Evolutionary conservation across 306 rosid species (phyloP).

Genomic region (Hippophae tibetana): DNA sequence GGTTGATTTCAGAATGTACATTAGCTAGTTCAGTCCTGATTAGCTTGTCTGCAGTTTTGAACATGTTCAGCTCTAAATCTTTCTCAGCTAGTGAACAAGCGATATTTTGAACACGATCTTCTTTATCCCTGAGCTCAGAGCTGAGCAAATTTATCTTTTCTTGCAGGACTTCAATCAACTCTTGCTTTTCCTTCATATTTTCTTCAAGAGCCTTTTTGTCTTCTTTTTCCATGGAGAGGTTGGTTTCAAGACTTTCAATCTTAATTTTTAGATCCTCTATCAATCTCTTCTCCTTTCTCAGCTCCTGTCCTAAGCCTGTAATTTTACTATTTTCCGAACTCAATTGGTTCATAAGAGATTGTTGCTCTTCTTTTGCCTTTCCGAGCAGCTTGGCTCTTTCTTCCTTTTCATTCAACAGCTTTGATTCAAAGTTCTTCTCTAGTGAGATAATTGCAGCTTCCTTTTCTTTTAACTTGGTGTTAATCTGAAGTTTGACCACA

Average conservation of each 20-base stretch:
- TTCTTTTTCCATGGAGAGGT: slow-evolving; percentile 24
- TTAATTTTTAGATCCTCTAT: slow-evolving; percentile 49
- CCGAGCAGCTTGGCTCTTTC: slow-evolving; percentile 51
- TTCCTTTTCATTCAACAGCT: slow-evolving; percentile 54
- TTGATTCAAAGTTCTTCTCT: slow-evolving; percentile 51
- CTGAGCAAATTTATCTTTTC: slow-evolving; percentile 43
- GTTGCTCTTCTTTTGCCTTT: slow-evolving; percentile 61
- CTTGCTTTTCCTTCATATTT: slow-evolving; percentile 25
- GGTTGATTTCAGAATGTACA: slow-evolving; percentile 42
- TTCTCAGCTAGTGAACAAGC: slow-evolving; percentile 52
- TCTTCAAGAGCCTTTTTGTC: slow-evolving; percentile 45
- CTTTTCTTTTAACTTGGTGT: slow-evolving; percentile 54
- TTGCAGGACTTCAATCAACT: slow-evolving; percentile 25
- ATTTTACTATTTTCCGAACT: slow-evolving; percentile 42
- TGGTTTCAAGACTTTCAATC: slow-evolving; percentile 33
- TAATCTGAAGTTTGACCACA: slow-evolving; percentile 50
- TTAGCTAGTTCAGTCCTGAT: slow-evolving; percentile 40
- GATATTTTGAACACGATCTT: slow-evolving; percentile 39
- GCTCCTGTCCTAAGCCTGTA: slow-evolving; percentile 46
- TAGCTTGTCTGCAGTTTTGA: slow-evolving; percentile 37
- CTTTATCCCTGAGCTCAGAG: slow-evolving; percentile 49
- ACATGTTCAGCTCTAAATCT: slow-evolving; percentile 52
- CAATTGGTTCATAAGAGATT: slow-evolving; percentile 39
- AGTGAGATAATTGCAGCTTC: slow-evolving; percentile 49
- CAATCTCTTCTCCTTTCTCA: slow-evolving; percentile 45